These are phyloP conservation scores for Pneumocystis canis DNA, from an alignment of 1,139 yeast species.

Conservation along the genomic window DNA sequence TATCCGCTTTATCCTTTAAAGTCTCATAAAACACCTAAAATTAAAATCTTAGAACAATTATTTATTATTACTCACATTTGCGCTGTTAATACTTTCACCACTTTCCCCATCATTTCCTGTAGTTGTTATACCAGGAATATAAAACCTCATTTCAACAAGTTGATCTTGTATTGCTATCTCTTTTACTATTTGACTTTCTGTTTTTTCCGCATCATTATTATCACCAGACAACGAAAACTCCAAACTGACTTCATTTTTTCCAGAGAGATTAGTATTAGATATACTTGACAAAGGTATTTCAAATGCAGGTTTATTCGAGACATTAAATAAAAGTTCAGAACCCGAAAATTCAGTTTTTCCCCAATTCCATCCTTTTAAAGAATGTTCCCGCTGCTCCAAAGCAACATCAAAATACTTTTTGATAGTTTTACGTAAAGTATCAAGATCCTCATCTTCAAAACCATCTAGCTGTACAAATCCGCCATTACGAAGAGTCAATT, in stretches of 20 bases:
- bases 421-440: constrained; percentile 65
- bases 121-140: constrained; percentile 67
- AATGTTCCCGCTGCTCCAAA: constrained; percentile 75
- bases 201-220: constrained; percentile 37
- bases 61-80: constrained; percentile 18
- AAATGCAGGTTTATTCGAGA: constrained; percentile 78
- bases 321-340: constrained; percentile 73
- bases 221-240: constrained; percentile 48
- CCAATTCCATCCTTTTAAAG: constrained; percentile 98
- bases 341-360: constrained; percentile 87
- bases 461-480: constrained; percentile 87
- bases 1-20: constrained; percentile 85
- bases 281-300: constrained; percentile 76
- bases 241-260: constrained; percentile 83
- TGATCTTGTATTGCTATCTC: constrained; percentile 40
- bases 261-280: constrained; percentile 78
- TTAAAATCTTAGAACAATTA: not conserved
- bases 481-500: constrained; percentile 74
- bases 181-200: not conserved
- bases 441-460: constrained; percentile 68
- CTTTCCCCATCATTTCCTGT: constrained; percentile 29
- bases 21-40: constrained; percentile 35
- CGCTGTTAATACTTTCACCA: constrained; percentile 19
- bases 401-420: constrained; percentile 59
- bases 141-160: constrained; percentile 83